Base-by-base conservation (phyloP, 1,284 basidiomycete species). In the Marasmius tenuissimus region DNA sequence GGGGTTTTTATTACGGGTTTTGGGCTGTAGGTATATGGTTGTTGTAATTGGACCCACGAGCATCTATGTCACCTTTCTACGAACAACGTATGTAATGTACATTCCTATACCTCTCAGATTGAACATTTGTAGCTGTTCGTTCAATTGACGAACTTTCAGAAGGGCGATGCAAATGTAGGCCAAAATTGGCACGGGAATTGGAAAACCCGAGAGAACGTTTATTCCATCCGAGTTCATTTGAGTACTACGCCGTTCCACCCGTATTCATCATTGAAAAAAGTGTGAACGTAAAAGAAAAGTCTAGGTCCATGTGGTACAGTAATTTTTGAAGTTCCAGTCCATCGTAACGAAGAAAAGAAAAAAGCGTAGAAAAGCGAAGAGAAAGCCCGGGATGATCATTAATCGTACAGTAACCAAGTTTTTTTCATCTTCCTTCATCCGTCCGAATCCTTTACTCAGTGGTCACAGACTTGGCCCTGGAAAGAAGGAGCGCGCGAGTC, bases 401-500 rank as follows among this genome's bases (percentile, higher is more conserved):
- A 33, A 34, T n/a, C 12, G 9, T 39, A 10, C 35, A 52, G 20
- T 11, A 20, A 34, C 35, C 22, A 18, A 11, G n/a, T 16, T 42
- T 33, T 40, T 34, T 27, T 22, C n/a, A 22, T 57, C 58, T 27
- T 27, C 27, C 27, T 27, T 4, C 27, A 27, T 27, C 27, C 27
- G 4, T 27, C 42, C 27, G 4, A 51, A 2, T 20, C 62, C 48
- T 73, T 83, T 88, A 93, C 83, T 93, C 92, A 49, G 85, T 86
- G 53, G 91, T 94, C 65, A 94, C 91, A 58, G 90, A 92, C 76
- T 93, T 93, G 63, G 91, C 91, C 81, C 90, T 92, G n/a, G n/a
- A 67, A 0, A 68, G 38, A 58, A 61, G 59, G 66, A 52, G 65
- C 57, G 51, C 57, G 65, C 65, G 39, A 47, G 58, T 20, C 11